Evolutionary conservation across 257 asterid genomes (phyloP).

Genomic region (Forsythia viridissima): DNA sequence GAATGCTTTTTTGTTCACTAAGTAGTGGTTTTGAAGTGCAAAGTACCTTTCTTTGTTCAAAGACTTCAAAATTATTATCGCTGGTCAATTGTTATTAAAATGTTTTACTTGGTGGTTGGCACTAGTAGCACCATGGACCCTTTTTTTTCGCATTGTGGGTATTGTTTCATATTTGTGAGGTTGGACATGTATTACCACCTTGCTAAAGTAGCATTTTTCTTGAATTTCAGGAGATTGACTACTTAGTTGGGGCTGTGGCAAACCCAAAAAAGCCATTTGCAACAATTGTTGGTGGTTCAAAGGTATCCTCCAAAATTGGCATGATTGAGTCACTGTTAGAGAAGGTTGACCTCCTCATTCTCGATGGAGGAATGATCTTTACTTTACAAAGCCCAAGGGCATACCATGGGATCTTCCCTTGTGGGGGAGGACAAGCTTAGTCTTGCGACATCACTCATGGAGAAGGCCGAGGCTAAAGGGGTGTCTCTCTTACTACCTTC

Average conservation of each 20-base stretch:
- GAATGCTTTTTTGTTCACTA: neutral
- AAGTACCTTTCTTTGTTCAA: neutral
- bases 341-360: slow-evolving; percentile 68
- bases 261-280: slow-evolving; percentile 87
- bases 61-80: neutral
- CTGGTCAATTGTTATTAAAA: neutral
- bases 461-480: slow-evolving; percentile 80
- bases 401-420: slow-evolving; percentile 70
- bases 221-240: slow-evolving; percentile 75
- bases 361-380: slow-evolving; percentile 87
- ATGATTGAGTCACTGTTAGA: slow-evolving; percentile 71
- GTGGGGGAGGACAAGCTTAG: slow-evolving; percentile 82
- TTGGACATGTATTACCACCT: slow-evolving; percentile 8
- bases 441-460: slow-evolving; percentile 71
- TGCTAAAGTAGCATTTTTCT: neutral
- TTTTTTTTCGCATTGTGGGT: neutral
- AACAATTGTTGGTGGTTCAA: slow-evolving; percentile 86
- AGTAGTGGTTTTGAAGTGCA: neutral
- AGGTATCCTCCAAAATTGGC: slow-evolving; percentile 74
- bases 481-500: slow-evolving; percentile 71
- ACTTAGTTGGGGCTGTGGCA: slow-evolving; percentile 74
- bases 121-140: neutral
- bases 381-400: slow-evolving; percentile 88
- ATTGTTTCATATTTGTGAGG: neutral
- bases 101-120: neutral